Evolutionary conservation across 192 early-diverging fungal species (phyloP).

Genomic region (Gaertneriomyces semiglobifer): DNA sequence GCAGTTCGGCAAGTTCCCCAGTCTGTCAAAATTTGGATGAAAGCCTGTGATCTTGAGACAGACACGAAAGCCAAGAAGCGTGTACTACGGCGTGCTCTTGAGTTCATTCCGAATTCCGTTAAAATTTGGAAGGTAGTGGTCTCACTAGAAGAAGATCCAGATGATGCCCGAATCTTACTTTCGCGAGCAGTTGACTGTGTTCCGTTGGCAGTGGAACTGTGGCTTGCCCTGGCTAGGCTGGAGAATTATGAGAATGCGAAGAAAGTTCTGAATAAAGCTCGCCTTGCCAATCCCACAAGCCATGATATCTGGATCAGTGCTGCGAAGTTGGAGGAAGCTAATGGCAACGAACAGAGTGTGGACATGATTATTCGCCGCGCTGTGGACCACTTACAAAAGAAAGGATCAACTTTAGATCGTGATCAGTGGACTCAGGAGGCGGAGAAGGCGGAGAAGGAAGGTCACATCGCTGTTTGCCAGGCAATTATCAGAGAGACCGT

Average conservation of each 20-base stretch:
- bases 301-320: slow-evolving; percentile 96
- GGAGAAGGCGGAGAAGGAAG: slow-evolving; percentile 74
- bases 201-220: slow-evolving; percentile 84
- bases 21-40: slow-evolving; percentile 89
- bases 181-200: slow-evolving; percentile 93
- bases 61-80: slow-evolving; percentile 72
- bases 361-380: slow-evolving; percentile 69
- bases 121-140: slow-evolving; percentile 91
- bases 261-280: slow-evolving; percentile 87
- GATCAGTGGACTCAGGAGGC: slow-evolving; percentile 91
- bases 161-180: slow-evolving; percentile 86
- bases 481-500: slow-evolving; percentile 81
- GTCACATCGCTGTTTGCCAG: slow-evolving; percentile 71
- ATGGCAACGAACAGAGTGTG: slow-evolving; percentile 64
- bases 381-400: slow-evolving; percentile 61
- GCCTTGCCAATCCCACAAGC: slow-evolving; percentile 73
- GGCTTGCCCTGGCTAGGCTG: slow-evolving; percentile 91
- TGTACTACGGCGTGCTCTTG: slow-evolving; percentile 85
- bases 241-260: slow-evolving; percentile 87
- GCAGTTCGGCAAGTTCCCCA: slow-evolving; percentile 86
- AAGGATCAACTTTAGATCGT: slow-evolving; percentile 67
- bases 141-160: slow-evolving; percentile 84
- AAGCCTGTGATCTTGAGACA: slow-evolving; percentile 80
- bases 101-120: slow-evolving; percentile 88
- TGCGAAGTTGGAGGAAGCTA: slow-evolving; percentile 84